Evolutionary conservation across 1,139 yeast genomes (phyloP).

Genomic region (Suzukiozyma palmioleophila): DNA sequence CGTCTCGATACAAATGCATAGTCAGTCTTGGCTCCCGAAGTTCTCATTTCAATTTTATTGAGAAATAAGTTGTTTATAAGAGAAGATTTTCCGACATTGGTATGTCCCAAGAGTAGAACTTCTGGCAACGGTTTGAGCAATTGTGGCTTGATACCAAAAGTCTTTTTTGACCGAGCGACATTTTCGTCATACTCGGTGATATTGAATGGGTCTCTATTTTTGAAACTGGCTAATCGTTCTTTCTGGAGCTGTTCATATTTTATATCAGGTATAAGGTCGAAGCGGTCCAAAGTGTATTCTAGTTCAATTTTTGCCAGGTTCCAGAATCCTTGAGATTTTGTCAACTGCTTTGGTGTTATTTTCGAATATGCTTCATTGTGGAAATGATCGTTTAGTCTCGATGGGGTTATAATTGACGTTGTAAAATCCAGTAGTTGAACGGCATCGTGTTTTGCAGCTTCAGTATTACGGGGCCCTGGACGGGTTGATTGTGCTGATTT

Average conservation of each 20-base stretch:
- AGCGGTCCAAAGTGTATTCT: conserved; percentile 59
- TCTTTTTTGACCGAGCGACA: conserved; percentile 14
- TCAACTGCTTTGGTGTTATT: conserved; percentile 9
- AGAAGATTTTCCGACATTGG: conserved; percentile 84
- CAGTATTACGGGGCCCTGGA: conserved; percentile 30
- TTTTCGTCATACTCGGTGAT: conserved; percentile 18
- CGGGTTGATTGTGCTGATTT: conserved; percentile 72
- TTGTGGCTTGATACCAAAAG: conserved; percentile 30
- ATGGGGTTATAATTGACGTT: conserved; percentile 7
- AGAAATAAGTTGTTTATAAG: conserved; percentile 53
- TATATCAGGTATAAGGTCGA: conserved; percentile 56
- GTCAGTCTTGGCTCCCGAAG: conserved; percentile 24
- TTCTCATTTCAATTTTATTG: conserved; percentile 20
- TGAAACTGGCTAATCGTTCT: conserved; percentile 11
- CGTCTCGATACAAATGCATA: conserved; percentile 53
- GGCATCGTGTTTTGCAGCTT: conserved; percentile 38
- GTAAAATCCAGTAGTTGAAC: conserved; percentile 12
- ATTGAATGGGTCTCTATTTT: conserved; percentile 16
- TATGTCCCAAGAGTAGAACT: conserved; percentile 68
- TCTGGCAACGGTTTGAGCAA: conserved; percentile 50
- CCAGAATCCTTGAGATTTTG: conserved; percentile 34
- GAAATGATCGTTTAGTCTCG: conserved; percentile 6
- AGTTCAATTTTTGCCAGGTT: conserved; percentile 38
- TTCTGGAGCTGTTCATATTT: conserved; percentile 29
- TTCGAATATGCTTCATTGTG: conserved; percentile 6